Percentiles rank a stretch among this genome's conserved stretches.
Evolutionary conservation across 352 stramenopile genomes (phyloP).

Genomic region (Pythium volutum): DNA sequence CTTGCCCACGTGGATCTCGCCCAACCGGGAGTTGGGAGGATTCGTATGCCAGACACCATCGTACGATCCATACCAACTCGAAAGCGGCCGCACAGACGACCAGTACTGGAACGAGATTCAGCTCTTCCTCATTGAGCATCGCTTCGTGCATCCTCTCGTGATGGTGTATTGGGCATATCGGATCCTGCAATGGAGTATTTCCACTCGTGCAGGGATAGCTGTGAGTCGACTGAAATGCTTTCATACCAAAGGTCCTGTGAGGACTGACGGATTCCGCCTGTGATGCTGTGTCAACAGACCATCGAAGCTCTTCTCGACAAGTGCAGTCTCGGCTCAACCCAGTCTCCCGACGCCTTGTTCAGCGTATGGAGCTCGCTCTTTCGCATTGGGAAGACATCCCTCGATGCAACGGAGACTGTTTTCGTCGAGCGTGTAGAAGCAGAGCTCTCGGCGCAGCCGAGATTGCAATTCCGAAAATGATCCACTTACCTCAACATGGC

Average conservation of each 20-base stretch:
- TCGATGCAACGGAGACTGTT: slow-evolving; percentile 17
- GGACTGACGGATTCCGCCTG: slow-evolving; percentile 2
- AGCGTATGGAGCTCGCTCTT: slow-evolving; percentile 65
- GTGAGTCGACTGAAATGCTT: slow-evolving; percentile 28
- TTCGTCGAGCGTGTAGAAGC: slow-evolving; percentile 44
- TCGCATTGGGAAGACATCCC: slow-evolving; percentile 31
- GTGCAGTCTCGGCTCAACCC: slow-evolving; percentile 43
- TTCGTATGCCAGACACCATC: not conserved
- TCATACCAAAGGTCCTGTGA: no score
- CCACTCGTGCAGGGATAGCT: slow-evolving; percentile 47
- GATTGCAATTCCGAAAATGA: slow-evolving; percentile 42
- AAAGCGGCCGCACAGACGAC: slow-evolving; percentile 67
- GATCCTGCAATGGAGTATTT: slow-evolving; percentile 67
- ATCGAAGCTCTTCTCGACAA: slow-evolving; percentile 65
- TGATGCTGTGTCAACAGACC: slow-evolving; percentile 28
- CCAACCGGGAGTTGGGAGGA: not conserved
- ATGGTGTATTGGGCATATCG: slow-evolving; percentile 65
- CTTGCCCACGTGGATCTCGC: slow-evolving; percentile 14
- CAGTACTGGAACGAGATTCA: slow-evolving; percentile 82
- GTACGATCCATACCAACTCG: slow-evolving; percentile 67
- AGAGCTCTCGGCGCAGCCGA: slow-evolving; percentile 52
- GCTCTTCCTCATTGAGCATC: slow-evolving; percentile 48
- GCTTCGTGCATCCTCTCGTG: slow-evolving; percentile 63
- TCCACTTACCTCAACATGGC: not conserved
- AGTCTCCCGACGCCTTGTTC: slow-evolving; percentile 52